Evolutionary conservation across 1,284 basidiomycete species (phyloP).

Genomic region (Chalciporus sp.): DNA sequence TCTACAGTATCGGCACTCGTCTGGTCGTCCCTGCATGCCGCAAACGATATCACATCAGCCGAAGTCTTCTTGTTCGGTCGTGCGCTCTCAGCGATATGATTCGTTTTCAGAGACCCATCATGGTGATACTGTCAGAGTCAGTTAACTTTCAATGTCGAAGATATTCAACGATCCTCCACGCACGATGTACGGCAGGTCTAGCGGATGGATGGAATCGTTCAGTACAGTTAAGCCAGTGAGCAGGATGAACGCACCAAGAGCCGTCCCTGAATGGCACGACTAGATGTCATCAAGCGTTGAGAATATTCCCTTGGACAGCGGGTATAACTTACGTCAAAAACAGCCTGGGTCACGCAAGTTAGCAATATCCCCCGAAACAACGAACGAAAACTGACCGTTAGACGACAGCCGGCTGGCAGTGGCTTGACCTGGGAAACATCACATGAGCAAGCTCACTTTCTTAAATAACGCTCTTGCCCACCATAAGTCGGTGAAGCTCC

Average conservation of each 20-base stretch:
- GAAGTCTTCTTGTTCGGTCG: slow-evolving; percentile 38
- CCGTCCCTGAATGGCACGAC: slow-evolving; percentile 31
- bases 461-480: slow-evolving; percentile 25
- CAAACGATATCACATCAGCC: slow-evolving; percentile 65
- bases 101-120: slow-evolving; percentile 57
- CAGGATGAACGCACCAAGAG: slow-evolving; percentile 22
- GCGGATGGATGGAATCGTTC: not conserved
- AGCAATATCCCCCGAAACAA: not conserved
- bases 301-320: too few species aligned
- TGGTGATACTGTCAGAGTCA: slow-evolving; percentile 54
- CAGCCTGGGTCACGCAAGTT: slow-evolving; percentile 43
- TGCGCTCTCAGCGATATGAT: slow-evolving; percentile 43
- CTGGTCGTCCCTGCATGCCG: slow-evolving; percentile 80
- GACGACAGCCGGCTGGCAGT: slow-evolving; percentile 62
- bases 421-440: slow-evolving; percentile 47
- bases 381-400: slow-evolving; percentile 57
- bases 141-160: not conserved
- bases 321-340: slow-evolving; percentile 62
- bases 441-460: slow-evolving; percentile 1
- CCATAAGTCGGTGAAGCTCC: slow-evolving; percentile 66
- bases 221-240: not conserved
- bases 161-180: slow-evolving; percentile 15
- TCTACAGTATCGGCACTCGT: slow-evolving; percentile 63
- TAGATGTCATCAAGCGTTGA: slow-evolving; percentile 14
- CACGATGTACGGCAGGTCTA: slow-evolving; percentile 67